phyloP scores from a whole-genome alignment of 371 early-diverging fungal species.

The Mortierella sp. region DNA sequence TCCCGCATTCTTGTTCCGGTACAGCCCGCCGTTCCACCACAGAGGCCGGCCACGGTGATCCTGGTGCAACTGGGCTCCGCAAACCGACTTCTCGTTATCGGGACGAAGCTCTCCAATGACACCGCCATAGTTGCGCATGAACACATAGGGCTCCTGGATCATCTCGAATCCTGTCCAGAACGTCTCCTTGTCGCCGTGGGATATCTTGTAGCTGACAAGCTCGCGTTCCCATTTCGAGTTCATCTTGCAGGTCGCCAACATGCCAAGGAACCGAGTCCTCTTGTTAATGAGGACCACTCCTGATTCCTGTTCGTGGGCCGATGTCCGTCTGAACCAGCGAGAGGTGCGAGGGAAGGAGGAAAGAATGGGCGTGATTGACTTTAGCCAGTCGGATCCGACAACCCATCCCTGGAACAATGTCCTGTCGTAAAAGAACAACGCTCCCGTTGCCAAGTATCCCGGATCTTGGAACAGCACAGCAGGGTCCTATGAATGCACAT shows the following conservation, averaged over 20 bases:
- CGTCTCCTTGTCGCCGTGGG: constrained; percentile 73
- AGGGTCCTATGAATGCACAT: constrained; percentile 63
- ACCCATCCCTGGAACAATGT: constrained; percentile 61
- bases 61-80: constrained; percentile 68
- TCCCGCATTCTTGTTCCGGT: constrained; percentile 64
- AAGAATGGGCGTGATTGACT: constrained; percentile 61
- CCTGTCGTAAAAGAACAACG: constrained; percentile 78
- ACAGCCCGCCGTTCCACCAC: constrained; percentile 69
- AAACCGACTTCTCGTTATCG: constrained; percentile 61
- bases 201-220: constrained; percentile 63
- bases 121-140: constrained; percentile 67
- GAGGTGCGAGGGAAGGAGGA: constrained; percentile 63
- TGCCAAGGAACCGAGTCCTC: constrained; percentile 57
- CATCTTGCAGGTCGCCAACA: constrained; percentile 48
- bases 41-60: constrained; percentile 58
- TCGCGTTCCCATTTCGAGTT: constrained; percentile 56
- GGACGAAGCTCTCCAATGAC: constrained; percentile 71
- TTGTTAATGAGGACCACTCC: constrained; percentile 77
- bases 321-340: constrained; percentile 63
- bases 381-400: constrained; percentile 60
- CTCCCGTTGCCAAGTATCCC: constrained; percentile 69
- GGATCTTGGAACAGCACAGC: constrained; percentile 68
- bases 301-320: constrained; percentile 76
- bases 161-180: constrained; percentile 73
- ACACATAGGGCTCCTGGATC: constrained; percentile 69